Conservation (phyloP, 106 monocot species). For the Dactylorhiza incarnata region DNA sequence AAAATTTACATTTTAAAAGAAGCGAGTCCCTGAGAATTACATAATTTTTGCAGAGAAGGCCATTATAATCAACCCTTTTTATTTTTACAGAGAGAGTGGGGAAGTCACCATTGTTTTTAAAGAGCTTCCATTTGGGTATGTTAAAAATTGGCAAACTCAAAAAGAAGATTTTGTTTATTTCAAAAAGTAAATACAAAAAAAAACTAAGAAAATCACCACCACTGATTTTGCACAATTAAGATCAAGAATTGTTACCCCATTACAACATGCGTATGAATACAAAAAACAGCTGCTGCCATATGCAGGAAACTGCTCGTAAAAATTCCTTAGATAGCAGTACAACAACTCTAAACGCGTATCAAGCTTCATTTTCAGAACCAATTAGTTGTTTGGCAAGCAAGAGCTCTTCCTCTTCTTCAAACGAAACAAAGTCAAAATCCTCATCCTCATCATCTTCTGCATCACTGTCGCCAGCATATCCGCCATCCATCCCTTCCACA, state of each 20-base stretch:
- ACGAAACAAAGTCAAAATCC: slow-evolving; percentile 24
- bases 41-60: too few species aligned
- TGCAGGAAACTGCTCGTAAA: background rate
- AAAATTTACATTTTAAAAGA: too few species aligned
- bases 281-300: background rate
- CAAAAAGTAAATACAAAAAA: too few species aligned
- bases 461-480: slow-evolving; percentile 19
- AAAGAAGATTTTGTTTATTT: too few species aligned
- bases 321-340: background rate
- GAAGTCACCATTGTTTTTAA: too few species aligned
- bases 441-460: slow-evolving; percentile 30
- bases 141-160: too few species aligned
- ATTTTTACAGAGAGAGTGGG: too few species aligned
- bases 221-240: too few species aligned
- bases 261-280: background rate
- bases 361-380: slow-evolving; percentile 8
- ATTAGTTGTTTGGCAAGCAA: slow-evolving; percentile 14
- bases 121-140: too few species aligned
- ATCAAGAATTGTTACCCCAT: background rate
- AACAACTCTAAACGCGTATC: background rate
- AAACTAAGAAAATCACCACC: too few species aligned
- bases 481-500: background rate
- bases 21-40: too few species aligned
- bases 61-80: too few species aligned
- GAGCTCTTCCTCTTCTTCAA: slow-evolving; percentile 24